phyloP scores from a whole-genome alignment of 352 stramenopile genomes.

The Sclerospora graminicola region DNA sequence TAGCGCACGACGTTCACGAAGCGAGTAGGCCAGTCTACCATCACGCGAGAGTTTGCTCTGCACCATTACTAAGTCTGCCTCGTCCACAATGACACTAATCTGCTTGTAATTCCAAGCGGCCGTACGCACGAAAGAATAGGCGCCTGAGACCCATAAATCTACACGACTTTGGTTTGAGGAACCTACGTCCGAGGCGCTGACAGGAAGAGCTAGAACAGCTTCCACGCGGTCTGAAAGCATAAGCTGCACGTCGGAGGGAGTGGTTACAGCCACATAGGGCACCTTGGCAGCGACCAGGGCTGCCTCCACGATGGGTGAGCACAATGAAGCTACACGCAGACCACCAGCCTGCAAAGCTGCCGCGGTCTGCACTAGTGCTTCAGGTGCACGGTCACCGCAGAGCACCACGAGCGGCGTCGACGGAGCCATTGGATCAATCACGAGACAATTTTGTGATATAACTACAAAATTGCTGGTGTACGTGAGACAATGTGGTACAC shows the following conservation, averaged over 20 bases:
- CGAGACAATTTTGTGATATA: no score
- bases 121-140: slow-evolving; percentile 71
- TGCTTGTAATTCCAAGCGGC: slow-evolving; percentile 84
- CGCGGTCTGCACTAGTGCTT: slow-evolving; percentile 36
- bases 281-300: slow-evolving; percentile 67
- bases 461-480: no score
- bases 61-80: slow-evolving; percentile 41
- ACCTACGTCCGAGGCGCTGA: slow-evolving; percentile 14
- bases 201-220: slow-evolving; percentile 52
- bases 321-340: slow-evolving; percentile 51
- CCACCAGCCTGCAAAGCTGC: slow-evolving; percentile 41
- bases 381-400: slow-evolving; percentile 38
- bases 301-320: slow-evolving; percentile 36
- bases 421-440: slow-evolving; percentile 20
- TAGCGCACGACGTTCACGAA: slow-evolving; percentile 55
- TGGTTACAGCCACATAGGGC: slow-evolving; percentile 51
- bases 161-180: slow-evolving; percentile 34
- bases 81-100: slow-evolving; percentile 71
- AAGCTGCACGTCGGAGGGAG: slow-evolving; percentile 53
- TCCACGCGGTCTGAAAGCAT: slow-evolving; percentile 61
- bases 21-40: slow-evolving; percentile 51
- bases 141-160: slow-evolving; percentile 56
- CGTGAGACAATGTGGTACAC: no score
- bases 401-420: slow-evolving; percentile 57
- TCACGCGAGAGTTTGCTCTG: slow-evolving; percentile 48